Evolutionary conservation across 805 yeast genomes (phyloP).

Genomic region (Wickerhamiella lipophila): DNA sequence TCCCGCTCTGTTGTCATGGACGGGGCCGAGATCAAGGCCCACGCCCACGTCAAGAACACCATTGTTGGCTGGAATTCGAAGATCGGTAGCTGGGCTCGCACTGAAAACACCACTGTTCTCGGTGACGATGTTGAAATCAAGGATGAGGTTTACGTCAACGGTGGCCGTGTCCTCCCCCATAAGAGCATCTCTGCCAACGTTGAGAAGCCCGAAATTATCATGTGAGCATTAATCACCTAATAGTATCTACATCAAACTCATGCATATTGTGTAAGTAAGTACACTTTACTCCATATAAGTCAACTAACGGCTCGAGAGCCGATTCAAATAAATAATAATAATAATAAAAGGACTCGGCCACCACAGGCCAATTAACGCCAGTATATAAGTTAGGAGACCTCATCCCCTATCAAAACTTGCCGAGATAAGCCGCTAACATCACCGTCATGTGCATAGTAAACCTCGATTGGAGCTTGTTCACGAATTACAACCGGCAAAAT

Average conservation of each 20-base stretch:
- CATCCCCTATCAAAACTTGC: too few species aligned
- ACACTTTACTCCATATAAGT: too few species aligned
- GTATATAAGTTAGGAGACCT: too few species aligned
- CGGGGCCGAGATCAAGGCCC: slow-evolving; percentile 87
- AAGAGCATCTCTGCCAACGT: slow-evolving; percentile 91
- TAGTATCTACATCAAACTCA: not conserved
- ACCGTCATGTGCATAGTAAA: not conserved
- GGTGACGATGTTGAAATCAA: slow-evolving; percentile 98
- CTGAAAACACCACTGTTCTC: slow-evolving; percentile 92
- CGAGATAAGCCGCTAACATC: too few species aligned
- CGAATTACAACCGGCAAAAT: not conserved
- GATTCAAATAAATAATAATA: too few species aligned
- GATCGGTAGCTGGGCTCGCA: slow-evolving; percentile 97
- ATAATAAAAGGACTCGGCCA: too few species aligned
- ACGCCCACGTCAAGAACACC: slow-evolving; percentile 94
- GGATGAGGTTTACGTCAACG: slow-evolving; percentile 97
- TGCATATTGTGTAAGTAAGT: not conserved
- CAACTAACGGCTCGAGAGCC: too few species aligned
- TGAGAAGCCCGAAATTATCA: slow-evolving; percentile 95
- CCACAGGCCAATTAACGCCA: too few species aligned
- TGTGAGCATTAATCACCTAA: slow-evolving; percentile 39
- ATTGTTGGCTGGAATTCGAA: slow-evolving; percentile 99
- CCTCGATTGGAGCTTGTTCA: not conserved
- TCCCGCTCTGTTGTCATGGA: slow-evolving; percentile 86
- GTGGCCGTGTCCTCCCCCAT: slow-evolving; percentile 98